A percentile compares a stretch with the other conserved stretches of the same genome.
These are phyloP conservation scores for Nemania sp. DNA, from an alignment of 2,329 filamentous ascomycete species.

Conservation along the genomic window DNA sequence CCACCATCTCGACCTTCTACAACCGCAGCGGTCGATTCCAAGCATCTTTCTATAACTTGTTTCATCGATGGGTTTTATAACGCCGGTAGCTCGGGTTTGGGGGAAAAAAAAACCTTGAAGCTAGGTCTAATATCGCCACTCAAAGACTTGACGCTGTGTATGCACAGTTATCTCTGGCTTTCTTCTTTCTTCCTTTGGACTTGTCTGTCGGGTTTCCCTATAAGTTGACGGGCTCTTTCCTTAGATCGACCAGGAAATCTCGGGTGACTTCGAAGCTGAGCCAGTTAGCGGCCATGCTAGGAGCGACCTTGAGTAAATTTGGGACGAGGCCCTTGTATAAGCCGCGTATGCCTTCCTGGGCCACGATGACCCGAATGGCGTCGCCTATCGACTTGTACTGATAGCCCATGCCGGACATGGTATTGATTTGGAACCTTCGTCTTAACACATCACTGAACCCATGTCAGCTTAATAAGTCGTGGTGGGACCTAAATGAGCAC, in stretches of 20 bases:
- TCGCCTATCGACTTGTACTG: conserved; percentile 87
- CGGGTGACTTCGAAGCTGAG: conserved; percentile 93
- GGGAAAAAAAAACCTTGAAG: not conserved
- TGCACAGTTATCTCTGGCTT: not conserved
- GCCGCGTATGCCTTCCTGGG: conserved; percentile 81
- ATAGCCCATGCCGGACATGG: conserved; percentile 98
- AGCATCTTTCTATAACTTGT: not conserved
- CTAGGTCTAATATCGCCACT: conserved; percentile 8
- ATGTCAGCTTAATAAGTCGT: conserved; percentile 30
- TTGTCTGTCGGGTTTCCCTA: conserved; percentile 21
- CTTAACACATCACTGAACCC: conserved; percentile 79
- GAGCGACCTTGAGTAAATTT: conserved; percentile 94
- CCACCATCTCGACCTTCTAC: not conserved
- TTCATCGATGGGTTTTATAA: conserved; percentile 4
- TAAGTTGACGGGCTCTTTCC: conserved; percentile 46
- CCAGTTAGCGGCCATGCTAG: conserved; percentile 99
- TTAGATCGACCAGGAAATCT: conserved; percentile 76
- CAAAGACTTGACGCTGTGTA: not conserved
- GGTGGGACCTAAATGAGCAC: conserved; percentile 41
- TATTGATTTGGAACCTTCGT: conserved; percentile 96
- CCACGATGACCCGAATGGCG: conserved; percentile 79
- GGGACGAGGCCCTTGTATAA: conserved; percentile 96
- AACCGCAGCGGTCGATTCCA: not conserved
- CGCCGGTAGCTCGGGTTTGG: not conserved
- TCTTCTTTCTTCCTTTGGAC: too few relatives aligned